Evolutionary conservation across 108 stramenopile species (phyloP).

Genomic region (Fragilariopsis cylindrus): DNA sequence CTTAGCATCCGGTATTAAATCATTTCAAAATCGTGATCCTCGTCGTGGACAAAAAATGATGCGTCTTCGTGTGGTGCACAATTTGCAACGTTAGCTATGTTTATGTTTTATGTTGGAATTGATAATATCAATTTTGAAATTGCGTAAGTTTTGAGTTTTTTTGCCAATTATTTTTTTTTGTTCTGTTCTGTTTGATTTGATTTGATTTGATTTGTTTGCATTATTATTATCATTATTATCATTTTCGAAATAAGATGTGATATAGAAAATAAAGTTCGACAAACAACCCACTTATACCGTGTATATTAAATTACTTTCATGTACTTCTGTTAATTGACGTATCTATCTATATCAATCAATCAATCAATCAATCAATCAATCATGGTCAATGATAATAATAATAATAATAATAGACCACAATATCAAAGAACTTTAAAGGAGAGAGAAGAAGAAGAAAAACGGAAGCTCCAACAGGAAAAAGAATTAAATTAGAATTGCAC

Average conservation of each 20-base stretch:
- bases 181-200: background rate
- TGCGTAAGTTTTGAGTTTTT: slow-evolving; percentile 43
- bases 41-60: slow-evolving; percentile 80
- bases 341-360: background rate
- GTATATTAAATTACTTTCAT: no score
- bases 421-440: slow-evolving; percentile 15
- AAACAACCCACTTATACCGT: no score
- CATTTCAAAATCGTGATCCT: slow-evolving; percentile 79
- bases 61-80: slow-evolving; percentile 81
- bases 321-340: no score
- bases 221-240: no score
- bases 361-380: background rate
- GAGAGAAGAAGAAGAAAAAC: slow-evolving; percentile 4
- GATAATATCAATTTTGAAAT: slow-evolving; percentile 69
- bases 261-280: no score
- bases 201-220: background rate
- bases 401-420: slow-evolving; percentile 5
- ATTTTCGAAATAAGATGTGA: no score
- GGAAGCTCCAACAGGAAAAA: background rate
- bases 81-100: slow-evolving; percentile 76
- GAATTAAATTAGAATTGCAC: background rate
- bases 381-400: background rate
- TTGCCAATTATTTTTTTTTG: background rate
- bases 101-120: slow-evolving; percentile 78
- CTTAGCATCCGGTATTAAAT: slow-evolving; percentile 72